These are phyloP conservation scores for Pulicaria dysenterica DNA, from an alignment of 129 eudicot species.

Conservation along the genomic window DNA sequence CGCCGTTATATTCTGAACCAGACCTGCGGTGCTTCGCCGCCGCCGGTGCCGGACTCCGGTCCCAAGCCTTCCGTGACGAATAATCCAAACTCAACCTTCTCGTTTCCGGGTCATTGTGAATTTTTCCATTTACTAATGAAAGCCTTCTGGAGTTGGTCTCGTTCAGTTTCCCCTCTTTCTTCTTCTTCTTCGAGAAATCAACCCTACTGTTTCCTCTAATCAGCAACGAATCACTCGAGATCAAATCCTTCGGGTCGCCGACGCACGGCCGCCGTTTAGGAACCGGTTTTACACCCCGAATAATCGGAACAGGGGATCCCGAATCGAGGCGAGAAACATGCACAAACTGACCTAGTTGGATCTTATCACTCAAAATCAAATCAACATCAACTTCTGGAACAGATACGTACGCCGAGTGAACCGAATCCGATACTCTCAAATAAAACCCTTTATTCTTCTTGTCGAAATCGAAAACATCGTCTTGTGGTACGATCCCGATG, in stretches of 20 bases:
- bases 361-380: conserved; percentile 62
- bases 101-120: conserved; percentile 33
- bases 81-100: conserved; percentile 74
- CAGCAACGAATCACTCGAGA: conserved; percentile 61
- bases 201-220: conserved; percentile 24
- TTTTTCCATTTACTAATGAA: conserved; percentile 48
- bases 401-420: conserved; percentile 80
- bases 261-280: conserved; percentile 66
- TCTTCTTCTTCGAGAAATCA: conserved; percentile 28
- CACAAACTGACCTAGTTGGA: conserved; percentile 78
- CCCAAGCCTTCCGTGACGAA: conserved; percentile 64
- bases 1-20: conserved; percentile 18
- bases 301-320: conserved; percentile 73
- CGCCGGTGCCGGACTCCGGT: conserved; percentile 48
- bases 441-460: conserved; percentile 60
- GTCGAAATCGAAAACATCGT: conserved; percentile 37
- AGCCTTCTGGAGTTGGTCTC: conserved; percentile 38
- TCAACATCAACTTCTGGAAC: conserved; percentile 56
- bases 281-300: conserved; percentile 63
- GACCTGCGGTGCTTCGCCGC: conserved; percentile 31
- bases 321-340: conserved; percentile 64
- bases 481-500: conserved; percentile 61
- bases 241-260: conserved; percentile 82
- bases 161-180: conserved; percentile 14
- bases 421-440: conserved; percentile 63